A percentile compares a stretch with the other conserved stretches of the same genome.
These are phyloP conservation scores for Persicaria tinctoria DNA, from an alignment of 148 eudicot species.

Conservation along the genomic window DNA sequence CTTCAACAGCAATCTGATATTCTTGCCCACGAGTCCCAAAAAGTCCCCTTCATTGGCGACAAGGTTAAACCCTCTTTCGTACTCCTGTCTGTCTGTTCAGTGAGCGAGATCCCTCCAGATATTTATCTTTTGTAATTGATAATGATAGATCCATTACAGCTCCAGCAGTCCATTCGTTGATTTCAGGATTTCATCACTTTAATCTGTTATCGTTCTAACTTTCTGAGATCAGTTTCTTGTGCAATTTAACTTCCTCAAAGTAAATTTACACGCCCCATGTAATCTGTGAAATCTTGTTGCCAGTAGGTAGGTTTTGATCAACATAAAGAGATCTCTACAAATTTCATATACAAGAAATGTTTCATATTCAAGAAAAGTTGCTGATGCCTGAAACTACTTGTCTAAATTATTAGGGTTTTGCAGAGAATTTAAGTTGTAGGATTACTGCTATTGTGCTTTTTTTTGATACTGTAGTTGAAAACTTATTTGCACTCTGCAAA, in stretches of 20 bases:
- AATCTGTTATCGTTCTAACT: not conserved
- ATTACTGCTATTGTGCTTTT: not conserved
- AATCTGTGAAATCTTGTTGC: constrained; percentile 1
- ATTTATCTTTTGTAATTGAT: not conserved
- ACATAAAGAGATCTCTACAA: not conserved
- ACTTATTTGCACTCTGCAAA: not conserved
- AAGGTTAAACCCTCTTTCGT: constrained; percentile 32
- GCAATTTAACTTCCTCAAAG: not conserved
- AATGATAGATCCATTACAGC: not conserved
- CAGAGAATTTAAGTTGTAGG: not conserved
- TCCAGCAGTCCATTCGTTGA: not conserved
- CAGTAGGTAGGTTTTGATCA: not conserved
- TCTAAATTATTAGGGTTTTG: not conserved
- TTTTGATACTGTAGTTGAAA: not conserved
- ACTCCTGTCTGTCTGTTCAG: not conserved
- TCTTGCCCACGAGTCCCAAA: constrained; percentile 56
- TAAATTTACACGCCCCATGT: not conserved
- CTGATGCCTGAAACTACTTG: not conserved
- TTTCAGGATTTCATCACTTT: constrained; percentile 2
- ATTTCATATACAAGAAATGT: not conserved
- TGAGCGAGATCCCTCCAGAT: not conserved
- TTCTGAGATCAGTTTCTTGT: not conserved
- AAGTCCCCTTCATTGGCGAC: constrained; percentile 65
- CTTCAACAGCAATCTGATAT: constrained; percentile 84
- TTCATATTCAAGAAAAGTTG: not conserved